These are phyloP conservation scores for Kwoniella sp. DNA, from an alignment of 768 basidiomycete species.

Conservation along the genomic window DNA sequence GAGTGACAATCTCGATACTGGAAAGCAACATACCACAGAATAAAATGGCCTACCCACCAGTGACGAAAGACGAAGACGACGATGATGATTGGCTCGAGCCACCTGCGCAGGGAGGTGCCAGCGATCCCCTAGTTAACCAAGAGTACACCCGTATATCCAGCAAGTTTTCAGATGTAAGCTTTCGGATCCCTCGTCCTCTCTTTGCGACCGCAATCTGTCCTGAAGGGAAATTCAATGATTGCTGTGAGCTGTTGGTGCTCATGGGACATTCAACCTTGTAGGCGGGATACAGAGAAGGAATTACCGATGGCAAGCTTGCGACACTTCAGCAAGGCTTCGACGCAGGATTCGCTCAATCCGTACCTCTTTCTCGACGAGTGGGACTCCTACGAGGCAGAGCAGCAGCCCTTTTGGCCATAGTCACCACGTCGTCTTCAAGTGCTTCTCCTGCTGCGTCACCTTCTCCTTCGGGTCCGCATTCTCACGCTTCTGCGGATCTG, in stretches of 20 bases:
- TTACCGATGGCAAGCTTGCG: conserved; percentile 84
- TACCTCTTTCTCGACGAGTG: conserved; percentile 72
- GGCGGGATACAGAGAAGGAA: conserved; percentile 96
- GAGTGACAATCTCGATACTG: too few relatives aligned
- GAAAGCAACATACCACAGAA: neutral
- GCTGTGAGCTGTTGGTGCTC: too few relatives aligned
- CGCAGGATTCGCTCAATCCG: conserved; percentile 66
- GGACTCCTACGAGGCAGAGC: conserved; percentile 75
- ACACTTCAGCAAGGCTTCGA: conserved; percentile 91
- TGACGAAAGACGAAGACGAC: conserved; percentile 3
- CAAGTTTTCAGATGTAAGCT: conserved; percentile 51
- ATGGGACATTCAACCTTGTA: conserved; percentile 51
- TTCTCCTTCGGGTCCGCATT: neutral
- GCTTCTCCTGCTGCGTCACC: neutral
- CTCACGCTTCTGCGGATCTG: neutral
- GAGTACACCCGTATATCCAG: conserved; percentile 51
- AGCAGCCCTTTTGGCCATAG: conserved; percentile 64
- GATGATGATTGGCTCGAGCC: conserved; percentile 50
- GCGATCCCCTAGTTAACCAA: conserved; percentile 45
- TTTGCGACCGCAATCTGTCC: neutral
- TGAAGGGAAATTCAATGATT: neutral
- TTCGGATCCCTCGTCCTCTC: neutral
- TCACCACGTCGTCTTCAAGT: conserved; percentile 30
- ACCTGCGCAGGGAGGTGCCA: conserved; percentile 33
- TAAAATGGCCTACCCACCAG: conserved; percentile 12